These are phyloP conservation scores for Rutidosis leptorrhynchoides DNA, from an alignment of 129 eudicot genomes.

Conservation along the genomic window DNA sequence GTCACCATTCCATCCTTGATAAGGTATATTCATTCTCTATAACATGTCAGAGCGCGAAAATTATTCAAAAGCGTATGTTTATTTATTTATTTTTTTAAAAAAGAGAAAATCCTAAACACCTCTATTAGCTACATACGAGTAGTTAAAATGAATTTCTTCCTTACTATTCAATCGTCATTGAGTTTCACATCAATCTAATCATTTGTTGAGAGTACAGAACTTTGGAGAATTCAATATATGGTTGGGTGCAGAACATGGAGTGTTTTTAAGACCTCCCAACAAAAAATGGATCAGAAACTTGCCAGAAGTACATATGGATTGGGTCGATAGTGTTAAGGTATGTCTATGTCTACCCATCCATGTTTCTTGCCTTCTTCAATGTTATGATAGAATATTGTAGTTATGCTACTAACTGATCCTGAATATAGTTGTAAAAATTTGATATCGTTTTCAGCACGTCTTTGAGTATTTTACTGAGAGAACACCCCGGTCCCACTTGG, in stretches of 20 bases:
- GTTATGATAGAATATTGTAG: not conserved
- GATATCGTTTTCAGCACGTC: slow-evolving; percentile 53
- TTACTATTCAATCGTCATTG: slow-evolving; percentile 13
- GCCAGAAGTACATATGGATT: slow-evolving; percentile 81
- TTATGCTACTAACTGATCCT: not conserved
- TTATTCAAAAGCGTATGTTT: too few species aligned
- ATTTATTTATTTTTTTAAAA: too few species aligned
- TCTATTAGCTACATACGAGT: too few species aligned
- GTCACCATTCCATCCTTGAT: slow-evolving; percentile 60
- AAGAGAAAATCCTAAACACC: too few species aligned
- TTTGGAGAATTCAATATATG: slow-evolving; percentile 73
- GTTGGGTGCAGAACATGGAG: slow-evolving; percentile 95
- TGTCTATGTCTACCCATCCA: not conserved
- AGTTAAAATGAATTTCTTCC: not conserved
- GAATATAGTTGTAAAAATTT: not conserved
- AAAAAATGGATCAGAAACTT: slow-evolving; percentile 86
- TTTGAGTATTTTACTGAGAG: slow-evolving; percentile 84
- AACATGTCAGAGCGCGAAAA: too few species aligned
- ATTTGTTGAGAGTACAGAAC: slow-evolving; percentile 45
- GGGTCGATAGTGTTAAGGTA: slow-evolving; percentile 84
- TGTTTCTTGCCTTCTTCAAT: not conserved
- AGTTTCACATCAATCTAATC: slow-evolving; percentile 18
- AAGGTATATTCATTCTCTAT: slow-evolving; percentile 32
- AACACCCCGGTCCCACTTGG: slow-evolving; percentile 77
- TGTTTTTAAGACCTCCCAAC: slow-evolving; percentile 62